These are phyloP conservation scores for Cydonia oblonga DNA, from an alignment of 331 rosid species.

Conservation along the genomic window DNA sequence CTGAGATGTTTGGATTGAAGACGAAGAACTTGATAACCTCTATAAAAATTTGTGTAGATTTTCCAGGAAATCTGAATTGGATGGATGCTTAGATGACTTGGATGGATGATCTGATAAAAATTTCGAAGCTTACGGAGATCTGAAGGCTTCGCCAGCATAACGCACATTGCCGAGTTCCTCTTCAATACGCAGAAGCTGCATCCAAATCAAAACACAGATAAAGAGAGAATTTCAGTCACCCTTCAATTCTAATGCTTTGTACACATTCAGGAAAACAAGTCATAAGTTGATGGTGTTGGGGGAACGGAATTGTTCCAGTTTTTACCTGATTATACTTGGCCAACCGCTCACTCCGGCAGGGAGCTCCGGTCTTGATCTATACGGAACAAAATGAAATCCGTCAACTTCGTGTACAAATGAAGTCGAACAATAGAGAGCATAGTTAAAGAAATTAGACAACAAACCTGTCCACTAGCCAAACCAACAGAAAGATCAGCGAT, in stretches of 20 bases:
- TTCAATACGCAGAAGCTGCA: slow-evolving; percentile 96
- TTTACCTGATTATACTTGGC: slow-evolving; percentile 94
- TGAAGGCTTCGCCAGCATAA: slow-evolving; percentile 88
- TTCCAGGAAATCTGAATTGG: neutral
- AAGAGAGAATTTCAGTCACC: neutral
- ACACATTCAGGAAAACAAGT: neutral
- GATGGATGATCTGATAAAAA: neutral
- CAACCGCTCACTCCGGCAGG: slow-evolving; percentile 93
- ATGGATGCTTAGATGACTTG: slow-evolving; percentile 2
- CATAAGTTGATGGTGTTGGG: neutral
- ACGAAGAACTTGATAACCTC: neutral
- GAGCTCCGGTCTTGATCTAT: slow-evolving; percentile 94
- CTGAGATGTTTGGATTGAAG: too few relatives aligned
- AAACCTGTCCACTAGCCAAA: slow-evolving; percentile 97
- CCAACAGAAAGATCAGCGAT: slow-evolving; percentile 99
- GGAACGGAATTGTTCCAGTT: neutral
- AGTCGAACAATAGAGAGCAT: neutral
- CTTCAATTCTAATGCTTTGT: neutral
- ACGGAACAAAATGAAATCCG: slow-evolving; percentile 16
- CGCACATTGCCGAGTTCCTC: slow-evolving; percentile 85
- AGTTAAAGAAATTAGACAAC: neutral
- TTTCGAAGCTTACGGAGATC: slow-evolving; percentile 46
- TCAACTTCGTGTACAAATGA: neutral
- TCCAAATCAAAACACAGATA: slow-evolving; percentile 4
- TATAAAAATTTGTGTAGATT: neutral